Evolutionary conservation across 768 basidiomycete genomes (phyloP).

Genomic region (Phanerochaete carnosa): DNA sequence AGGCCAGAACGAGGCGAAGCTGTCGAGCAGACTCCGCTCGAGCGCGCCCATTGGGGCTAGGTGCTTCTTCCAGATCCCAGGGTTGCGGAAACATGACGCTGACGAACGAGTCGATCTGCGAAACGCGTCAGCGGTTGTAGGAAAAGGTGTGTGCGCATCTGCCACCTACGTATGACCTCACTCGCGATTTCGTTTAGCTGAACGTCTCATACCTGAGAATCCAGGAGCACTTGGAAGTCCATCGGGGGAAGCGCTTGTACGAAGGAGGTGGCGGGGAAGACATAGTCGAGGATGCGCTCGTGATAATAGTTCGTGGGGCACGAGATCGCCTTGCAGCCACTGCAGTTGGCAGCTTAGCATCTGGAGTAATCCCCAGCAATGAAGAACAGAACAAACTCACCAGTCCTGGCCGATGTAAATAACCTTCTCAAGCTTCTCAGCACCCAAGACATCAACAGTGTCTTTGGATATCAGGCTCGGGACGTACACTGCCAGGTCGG

Average conservation of each 20-base stretch:
- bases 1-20: constrained; percentile 23
- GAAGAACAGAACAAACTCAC: constrained; percentile 9
- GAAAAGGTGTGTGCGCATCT: neutral
- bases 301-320: constrained; percentile 35
- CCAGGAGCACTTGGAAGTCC: constrained; percentile 24
- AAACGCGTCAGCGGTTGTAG: neutral
- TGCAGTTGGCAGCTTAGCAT: constrained; percentile 12
- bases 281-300: constrained; percentile 37
- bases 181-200: constrained; percentile 41
- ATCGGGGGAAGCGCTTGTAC: constrained; percentile 23
- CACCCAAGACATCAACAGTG: constrained; percentile 31
- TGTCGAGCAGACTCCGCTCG: constrained; percentile 28
- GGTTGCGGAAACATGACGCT: constrained; percentile 33
- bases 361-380: neutral
- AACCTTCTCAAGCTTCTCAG: constrained; percentile 20
- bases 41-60: constrained; percentile 33
- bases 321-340: constrained; percentile 34
- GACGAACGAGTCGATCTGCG: constrained; percentile 25
- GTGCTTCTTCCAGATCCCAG: constrained; percentile 32
- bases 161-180: constrained; percentile 30
- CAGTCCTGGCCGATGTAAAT: constrained; percentile 33
- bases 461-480: constrained; percentile 25
- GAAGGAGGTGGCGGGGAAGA: constrained; percentile 34
- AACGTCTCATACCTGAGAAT: constrained; percentile 34
- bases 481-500: constrained; percentile 23